Conservation (phyloP, 768 basidiomycete species). For the Leccinum fibrillosum region DNA sequence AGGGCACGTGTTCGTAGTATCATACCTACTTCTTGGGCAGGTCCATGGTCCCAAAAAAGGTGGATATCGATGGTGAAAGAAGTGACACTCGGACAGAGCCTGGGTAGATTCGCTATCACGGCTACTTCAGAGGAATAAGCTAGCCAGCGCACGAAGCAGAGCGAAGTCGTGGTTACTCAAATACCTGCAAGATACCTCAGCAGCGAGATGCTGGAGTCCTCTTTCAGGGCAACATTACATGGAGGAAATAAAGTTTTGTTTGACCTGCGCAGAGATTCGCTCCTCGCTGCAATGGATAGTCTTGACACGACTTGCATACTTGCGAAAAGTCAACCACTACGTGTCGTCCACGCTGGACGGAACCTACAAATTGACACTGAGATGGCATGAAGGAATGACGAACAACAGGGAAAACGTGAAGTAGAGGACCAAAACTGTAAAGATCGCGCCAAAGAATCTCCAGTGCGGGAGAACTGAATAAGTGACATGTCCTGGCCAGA, state of each 20-base stretch:
- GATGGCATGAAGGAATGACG: neutral
- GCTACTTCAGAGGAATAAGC: constrained; percentile 12
- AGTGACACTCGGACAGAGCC: constrained; percentile 19
- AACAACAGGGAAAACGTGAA: too few species aligned
- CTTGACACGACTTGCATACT: constrained; percentile 24
- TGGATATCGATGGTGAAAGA: constrained; percentile 11
- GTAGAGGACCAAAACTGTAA: too few species aligned
- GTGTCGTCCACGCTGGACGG: constrained; percentile 3
- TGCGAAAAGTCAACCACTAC: constrained; percentile 16
- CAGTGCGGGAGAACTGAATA: too few species aligned
- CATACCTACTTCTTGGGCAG: constrained; percentile 7
- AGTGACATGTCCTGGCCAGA: too few species aligned
- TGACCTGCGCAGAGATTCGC: neutral
- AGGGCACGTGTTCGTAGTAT: constrained; percentile 17
- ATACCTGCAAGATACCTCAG: constrained; percentile 12
- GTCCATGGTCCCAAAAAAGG: constrained; percentile 10
- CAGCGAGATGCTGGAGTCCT: constrained; percentile 11
- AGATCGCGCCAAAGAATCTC: too few species aligned
- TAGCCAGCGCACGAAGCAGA: constrained; percentile 14
- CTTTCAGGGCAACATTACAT: constrained; percentile 8
- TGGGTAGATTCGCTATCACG: constrained; percentile 13
- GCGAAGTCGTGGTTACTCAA: constrained; percentile 8
- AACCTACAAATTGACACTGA: neutral
- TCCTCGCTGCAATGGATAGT: constrained; percentile 3
- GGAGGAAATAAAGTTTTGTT: constrained; percentile 3